phyloP scores from a whole-genome alignment of 176 grass and related monocot genomes.

The Elaeis guineensis region DNA sequence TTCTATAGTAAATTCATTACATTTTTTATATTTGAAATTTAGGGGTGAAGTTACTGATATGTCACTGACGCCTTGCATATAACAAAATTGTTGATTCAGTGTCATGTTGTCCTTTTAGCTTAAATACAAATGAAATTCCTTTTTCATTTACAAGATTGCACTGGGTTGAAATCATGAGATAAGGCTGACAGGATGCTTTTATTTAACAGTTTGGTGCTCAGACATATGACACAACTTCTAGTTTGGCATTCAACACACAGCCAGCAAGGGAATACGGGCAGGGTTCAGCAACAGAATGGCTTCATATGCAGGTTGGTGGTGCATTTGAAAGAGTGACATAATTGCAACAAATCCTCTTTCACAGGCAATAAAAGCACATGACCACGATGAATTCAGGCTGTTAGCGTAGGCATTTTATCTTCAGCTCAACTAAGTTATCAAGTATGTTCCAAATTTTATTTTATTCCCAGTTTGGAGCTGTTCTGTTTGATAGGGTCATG shows the following conservation, averaged over 20 bases:
- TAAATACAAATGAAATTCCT: too few species aligned
- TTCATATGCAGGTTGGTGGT: constrained; percentile 23
- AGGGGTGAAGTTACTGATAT: too few species aligned
- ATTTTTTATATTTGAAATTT: too few species aligned
- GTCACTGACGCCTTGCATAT: too few species aligned
- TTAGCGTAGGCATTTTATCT: background rate
- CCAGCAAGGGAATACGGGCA: constrained; percentile 14
- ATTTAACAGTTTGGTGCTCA: constrained; percentile 15
- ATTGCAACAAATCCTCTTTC: background rate
- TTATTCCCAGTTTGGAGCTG: constrained; percentile 10
- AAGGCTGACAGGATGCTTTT: background rate
- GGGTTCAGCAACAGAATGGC: constrained; percentile 10
- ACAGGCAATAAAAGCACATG: background rate
- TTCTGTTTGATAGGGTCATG: background rate
- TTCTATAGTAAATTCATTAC: too few species aligned
- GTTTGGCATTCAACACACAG: constrained; percentile 8
- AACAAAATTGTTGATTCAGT: too few species aligned
- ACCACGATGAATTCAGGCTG: background rate
- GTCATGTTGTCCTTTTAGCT: too few species aligned
- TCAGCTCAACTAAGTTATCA: background rate
- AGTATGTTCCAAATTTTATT: background rate
- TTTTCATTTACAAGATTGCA: too few species aligned
- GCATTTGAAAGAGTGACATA: constrained; percentile 14
- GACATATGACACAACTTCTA: constrained; percentile 12
- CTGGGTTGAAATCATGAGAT: background rate